A percentile compares a stretch with the other conserved stretches of the same genome.
Conservation (phyloP, 2,329 filamentous ascomycete species). For the Leptosphaerulina australis region DNA sequence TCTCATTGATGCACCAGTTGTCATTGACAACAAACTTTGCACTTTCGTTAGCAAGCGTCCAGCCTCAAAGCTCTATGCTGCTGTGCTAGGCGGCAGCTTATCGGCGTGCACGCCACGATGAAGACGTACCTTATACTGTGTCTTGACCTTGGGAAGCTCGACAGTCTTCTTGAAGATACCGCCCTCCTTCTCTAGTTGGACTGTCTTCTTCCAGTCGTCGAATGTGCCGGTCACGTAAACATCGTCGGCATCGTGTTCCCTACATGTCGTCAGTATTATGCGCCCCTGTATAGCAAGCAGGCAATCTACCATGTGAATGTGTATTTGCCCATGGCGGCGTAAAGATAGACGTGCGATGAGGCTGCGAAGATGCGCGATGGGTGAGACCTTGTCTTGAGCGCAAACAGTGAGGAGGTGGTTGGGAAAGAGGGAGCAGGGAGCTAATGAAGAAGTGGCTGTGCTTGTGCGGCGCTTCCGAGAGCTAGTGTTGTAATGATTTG, state of each 20-base stretch:
- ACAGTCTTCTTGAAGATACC: conserved; percentile 80
- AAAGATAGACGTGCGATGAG: conserved; percentile 24
- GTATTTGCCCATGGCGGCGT: conserved; percentile 65
- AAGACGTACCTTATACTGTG: conserved; percentile 86
- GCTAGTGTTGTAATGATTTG: conserved; percentile 27
- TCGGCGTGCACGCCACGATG: neutral
- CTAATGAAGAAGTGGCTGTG: conserved; percentile 29
- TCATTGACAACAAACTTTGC: conserved; percentile 92
- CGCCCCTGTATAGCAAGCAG: conserved; percentile 1
- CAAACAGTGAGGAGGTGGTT: conserved; percentile 33
- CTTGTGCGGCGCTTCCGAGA: conserved; percentile 31
- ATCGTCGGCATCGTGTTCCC: conserved; percentile 81
- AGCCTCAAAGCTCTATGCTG: conserved; percentile 2
- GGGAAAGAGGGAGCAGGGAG: conserved; percentile 32
- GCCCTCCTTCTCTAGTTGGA: conserved; percentile 78
- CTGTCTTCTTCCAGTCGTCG: conserved; percentile 88
- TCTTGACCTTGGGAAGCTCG: conserved; percentile 71
- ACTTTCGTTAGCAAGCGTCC: conserved; percentile 25
- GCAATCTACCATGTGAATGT: conserved; percentile 71
- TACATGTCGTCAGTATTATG: conserved; percentile 49
- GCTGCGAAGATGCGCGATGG: conserved; percentile 22
- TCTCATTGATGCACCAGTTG: conserved; percentile 82
- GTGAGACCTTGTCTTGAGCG: conserved; percentile 38
- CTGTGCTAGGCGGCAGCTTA: conserved; percentile 7
- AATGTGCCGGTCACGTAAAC: conserved; percentile 97